A percentile compares a stretch with the other conserved stretches of the same genome.
Evolutionary conservation across 1,284 basidiomycete species (phyloP).

Genomic region (Termitomyces sp.): DNA sequence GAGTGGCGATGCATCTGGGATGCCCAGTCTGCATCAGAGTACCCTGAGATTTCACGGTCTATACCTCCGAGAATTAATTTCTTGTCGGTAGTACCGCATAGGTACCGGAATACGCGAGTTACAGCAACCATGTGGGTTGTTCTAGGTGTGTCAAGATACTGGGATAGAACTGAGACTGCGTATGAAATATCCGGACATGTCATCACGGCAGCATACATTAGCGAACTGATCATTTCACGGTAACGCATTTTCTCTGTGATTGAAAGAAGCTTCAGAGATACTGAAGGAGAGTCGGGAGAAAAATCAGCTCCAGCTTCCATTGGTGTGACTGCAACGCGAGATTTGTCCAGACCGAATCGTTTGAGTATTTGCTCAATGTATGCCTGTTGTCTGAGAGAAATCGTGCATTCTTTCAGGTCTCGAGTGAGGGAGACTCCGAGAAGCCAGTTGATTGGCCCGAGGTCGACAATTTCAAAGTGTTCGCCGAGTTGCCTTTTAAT

Average conservation of each 20-base stretch:
- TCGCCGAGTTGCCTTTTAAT: background rate
- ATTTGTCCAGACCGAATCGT: slow-evolving; percentile 16
- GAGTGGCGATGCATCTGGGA: too few relatives aligned
- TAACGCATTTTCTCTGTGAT: background rate
- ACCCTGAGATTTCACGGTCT: too few relatives aligned
- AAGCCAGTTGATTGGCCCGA: slow-evolving; percentile 23
- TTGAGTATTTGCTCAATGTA: slow-evolving; percentile 22
- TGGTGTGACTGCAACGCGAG: too few relatives aligned
- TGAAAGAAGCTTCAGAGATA: background rate
- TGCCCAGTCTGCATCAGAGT: too few relatives aligned
- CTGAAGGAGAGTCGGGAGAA: slow-evolving; percentile 10
- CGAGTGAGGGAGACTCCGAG: slow-evolving; percentile 5
- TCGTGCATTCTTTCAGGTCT: too few relatives aligned
- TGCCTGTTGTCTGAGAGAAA: slow-evolving; percentile 15
- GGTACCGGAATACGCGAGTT: too few relatives aligned
- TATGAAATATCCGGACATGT: too few relatives aligned
- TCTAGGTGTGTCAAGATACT: too few relatives aligned
- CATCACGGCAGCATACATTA: background rate
- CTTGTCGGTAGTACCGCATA: too few relatives aligned
- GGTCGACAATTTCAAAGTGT: background rate
- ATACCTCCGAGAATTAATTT: too few relatives aligned
- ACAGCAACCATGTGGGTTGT: too few relatives aligned
- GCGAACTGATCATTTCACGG: background rate
- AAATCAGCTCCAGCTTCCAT: slow-evolving; percentile 12
- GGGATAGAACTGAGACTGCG: too few relatives aligned